Base-by-base conservation (phyloP, 2,329 filamentous ascomycete genomes). In the Arthrobotrys musiformis region DNA sequence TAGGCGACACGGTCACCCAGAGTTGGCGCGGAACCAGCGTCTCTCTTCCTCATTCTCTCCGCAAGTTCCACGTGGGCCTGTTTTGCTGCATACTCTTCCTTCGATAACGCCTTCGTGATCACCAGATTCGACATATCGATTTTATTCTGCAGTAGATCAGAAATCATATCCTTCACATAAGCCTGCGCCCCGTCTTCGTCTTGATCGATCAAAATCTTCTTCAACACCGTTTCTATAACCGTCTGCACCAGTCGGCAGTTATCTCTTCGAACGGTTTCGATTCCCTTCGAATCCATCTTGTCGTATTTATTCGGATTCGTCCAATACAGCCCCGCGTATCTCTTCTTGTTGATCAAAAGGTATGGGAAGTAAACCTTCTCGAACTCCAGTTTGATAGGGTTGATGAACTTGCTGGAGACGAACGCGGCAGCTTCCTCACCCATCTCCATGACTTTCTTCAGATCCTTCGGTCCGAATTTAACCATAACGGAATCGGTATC, bases 401-500 rank as follows among this genome's bases (percentile, higher is more conserved):
- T 96, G 83, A 94, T 86, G 83, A 99, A 99, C 83, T 97, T 97
- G 52, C 89, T 88, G 3, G 95, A 97, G 44, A 99, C 95, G 80
- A 87, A 96, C 19, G 90, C 87, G 0, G 95, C 92, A 9, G 95
- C 95, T 83, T 99, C 94, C 82, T 97, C 89, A n/a, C 95, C 95
- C 19, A 99, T 86, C 82, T 92, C 93, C 95, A 99, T 99, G 22
- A 93, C 91, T 79, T 95, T 92, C 4, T 89, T 88, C 17, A 99
- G 86, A 79, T 97, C 93, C 46, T 90, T 90, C 8, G 93, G 94
- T 48, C 95, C 95, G 80, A 99, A 99, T 82, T 97, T 98, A 78
- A 99, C 94, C 95, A 99, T 99, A 85, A 99, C 95, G 7, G 95
- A 99, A 87, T 99, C 95, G 1, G 95, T 99, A 84, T 99, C 95